Evolutionary conservation across 192 early-diverging fungal species (phyloP), one percentile per base, ranked within the genome.

Genomic region (Dispira parvispora): DNA sequence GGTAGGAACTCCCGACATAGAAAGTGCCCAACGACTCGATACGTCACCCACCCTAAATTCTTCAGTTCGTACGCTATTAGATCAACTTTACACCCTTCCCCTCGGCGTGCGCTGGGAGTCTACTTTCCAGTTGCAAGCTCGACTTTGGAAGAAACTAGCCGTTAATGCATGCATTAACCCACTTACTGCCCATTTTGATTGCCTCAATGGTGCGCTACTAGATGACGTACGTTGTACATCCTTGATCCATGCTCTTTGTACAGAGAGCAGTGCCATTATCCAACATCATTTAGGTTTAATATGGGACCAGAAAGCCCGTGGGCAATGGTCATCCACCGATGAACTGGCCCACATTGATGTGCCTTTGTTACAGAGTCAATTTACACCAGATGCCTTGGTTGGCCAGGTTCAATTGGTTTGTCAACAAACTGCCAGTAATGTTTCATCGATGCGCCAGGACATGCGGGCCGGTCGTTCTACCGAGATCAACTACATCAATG

Each of bases 161-260:
- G 78, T 84, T 62, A 88, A 88, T 63, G 71, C 78, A 0, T 74
- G 75, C n/a, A 78, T 88, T 57, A 85, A 85, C 45, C 85, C 85
- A 2, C 63, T 84, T 11, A 80, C 84, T 0, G 79, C 84, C 11
- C 62, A 85, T 45, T 65, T 80, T 8, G 74, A 70, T 21, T 67
- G 73, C 13, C 76, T 67, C 54, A 88, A 88, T 62, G 81, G 82
- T 1, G 71, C 62, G 11, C 42, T 85, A 42, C 62, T 74, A 9
- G 65, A 69, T 0, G 27, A 64, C 8, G n/a, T 52, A 12, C 12
- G 65, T 3, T 64, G 62, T 45, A 50, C 52, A 14, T 44, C 65
- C 38, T 55, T 65, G 3, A 67, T 74, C 44, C 56, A 68, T 43
- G 58, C 61, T 32, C 49, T 74, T 20, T 28, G 66, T 13, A 52